Base-by-base conservation (phyloP, 169 alveolate species). In the Plasmodium falciparum region DNA sequence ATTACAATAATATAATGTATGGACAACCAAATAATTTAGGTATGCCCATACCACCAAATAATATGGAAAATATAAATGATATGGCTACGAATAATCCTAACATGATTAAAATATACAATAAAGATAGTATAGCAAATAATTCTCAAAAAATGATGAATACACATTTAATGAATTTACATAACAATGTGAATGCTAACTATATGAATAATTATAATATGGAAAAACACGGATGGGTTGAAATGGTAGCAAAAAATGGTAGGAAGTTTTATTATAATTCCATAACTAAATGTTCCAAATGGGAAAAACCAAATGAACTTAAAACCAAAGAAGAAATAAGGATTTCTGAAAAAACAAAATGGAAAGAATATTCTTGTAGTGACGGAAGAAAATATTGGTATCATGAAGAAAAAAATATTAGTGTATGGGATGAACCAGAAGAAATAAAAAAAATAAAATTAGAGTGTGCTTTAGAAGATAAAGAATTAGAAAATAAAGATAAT, bases 281-380 rank as follows among this genome's bases (percentile, higher is more conserved):
- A 56, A 95, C 97, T 11, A 88, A 93, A 75, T 70, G 91, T 26
- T 93, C 97, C 52, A 94, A 93, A n/a, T 95, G 97, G 97, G 93
- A 85, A 29, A 91, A 91, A 59, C 97, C 97, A 52, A 88, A 76
- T 47, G 97, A 95, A 80, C 93, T 95, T 3, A 93, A 93, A 50
- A 94, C 94, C 3, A 92, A 86, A 26, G 90, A 62, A 7, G 90
- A 92, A 54, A 61, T 94, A 67, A 63, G 70, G 50, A 74, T 72
- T 43, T 94, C 93, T 11, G 74, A 74, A 8, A 73, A 76, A 24
- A 94, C 96, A 88, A 91, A 52, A 72, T 91, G 85, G 96, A 93
- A 67, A 88, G 91, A 49, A 52, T 86, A 86, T 50, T 58, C 70
- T 13, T 86, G 92, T 73, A 80, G 89, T 54, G 83, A 80, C 67